Evolutionary conservation across 1,139 yeast species (phyloP), one percentile per base, ranked within the genome.

Genomic region (Scheffersomyces insectosa): DNA sequence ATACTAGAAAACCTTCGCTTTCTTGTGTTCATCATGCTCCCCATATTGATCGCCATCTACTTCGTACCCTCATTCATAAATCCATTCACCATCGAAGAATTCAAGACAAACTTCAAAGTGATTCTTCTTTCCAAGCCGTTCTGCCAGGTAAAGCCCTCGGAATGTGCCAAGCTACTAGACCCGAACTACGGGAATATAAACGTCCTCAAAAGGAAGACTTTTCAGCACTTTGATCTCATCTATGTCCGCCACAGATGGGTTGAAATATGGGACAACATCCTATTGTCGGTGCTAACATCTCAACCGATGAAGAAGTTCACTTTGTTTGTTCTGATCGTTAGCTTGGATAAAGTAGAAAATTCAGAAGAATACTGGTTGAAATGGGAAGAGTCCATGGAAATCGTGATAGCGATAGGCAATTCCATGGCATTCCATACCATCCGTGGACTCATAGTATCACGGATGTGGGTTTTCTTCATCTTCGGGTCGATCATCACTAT

Each of bases 381-480:
- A 15, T 46, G 44, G 39, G 42, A 47, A 28, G 59, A 55, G 35
- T 39, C 46, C 8, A 5, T 51, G 5, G 49, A 54, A 8, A 47
- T 60, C 6, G 38, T 49, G 14, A 36, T 57, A 8, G 63, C 62
- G 1, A 44, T 57, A 25, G 16, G 46, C 6, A 49, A 55, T 42
- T 48, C 59, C 8, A 50, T 50, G 49, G 29, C 51, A 5, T 53
- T 49, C 36, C 51, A 56, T 44, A 40, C 54, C 9, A 32, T 56
- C 13, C 48, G 44, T 37, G 57, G 60, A 10, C 38, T 59, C 12
- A 29, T 60, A n/a, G 40, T 59, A 5, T 52, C 59, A 3, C 39
- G 52, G 40, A 48, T 59, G 52, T 53, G 56, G 57, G 44, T 55
- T 7, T 60, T 56, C 38, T 52, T 57, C 29, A 27, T 55, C 7